These are phyloP conservation scores for Cordyceps javanica DNA, from an alignment of 2,329 filamentous ascomycete genomes.

Conservation along the genomic window DNA sequence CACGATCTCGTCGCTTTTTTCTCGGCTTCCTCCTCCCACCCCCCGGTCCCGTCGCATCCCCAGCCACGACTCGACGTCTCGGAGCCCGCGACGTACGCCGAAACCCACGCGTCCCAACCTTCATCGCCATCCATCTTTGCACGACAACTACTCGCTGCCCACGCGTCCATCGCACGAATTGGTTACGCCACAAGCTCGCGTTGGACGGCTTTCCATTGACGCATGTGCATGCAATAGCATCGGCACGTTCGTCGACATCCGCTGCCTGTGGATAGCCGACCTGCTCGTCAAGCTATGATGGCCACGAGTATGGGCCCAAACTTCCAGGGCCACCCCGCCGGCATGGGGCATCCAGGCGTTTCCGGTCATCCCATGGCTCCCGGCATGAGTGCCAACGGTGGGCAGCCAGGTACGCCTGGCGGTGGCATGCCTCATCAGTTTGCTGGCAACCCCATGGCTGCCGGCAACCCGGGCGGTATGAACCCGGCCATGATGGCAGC, in stretches of 20 bases:
- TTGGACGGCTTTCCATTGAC: constrained; percentile 12
- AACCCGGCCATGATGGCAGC: constrained; percentile 71
- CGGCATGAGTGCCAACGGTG: constrained; percentile 61
- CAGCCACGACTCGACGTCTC: constrained; percentile 12
- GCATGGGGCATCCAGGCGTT: constrained; percentile 66
- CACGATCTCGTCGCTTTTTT: neutral
- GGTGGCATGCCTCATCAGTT: constrained; percentile 62
- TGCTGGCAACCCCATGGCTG: constrained; percentile 57
- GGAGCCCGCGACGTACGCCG: constrained; percentile 6
- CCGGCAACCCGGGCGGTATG: constrained; percentile 65
- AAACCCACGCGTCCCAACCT: neutral
- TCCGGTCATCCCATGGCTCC: constrained; percentile 58
- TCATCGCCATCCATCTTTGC: neutral
- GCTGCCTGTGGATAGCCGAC: constrained; percentile 52
- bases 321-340: constrained; percentile 61
- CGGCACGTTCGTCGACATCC: constrained; percentile 48
- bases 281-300: constrained; percentile 53
- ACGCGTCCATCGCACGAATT: neutral
- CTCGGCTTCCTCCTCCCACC: too few species aligned
- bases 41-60: constrained; percentile 14
- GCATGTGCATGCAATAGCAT: constrained; percentile 44
- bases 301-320: constrained; percentile 55
- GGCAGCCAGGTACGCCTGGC: constrained; percentile 61
- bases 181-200: neutral
- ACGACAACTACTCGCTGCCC: neutral